Evolutionary conservation across 129 eudicot genomes (phyloP).

Genomic region (Saussurea involucrata): DNA sequence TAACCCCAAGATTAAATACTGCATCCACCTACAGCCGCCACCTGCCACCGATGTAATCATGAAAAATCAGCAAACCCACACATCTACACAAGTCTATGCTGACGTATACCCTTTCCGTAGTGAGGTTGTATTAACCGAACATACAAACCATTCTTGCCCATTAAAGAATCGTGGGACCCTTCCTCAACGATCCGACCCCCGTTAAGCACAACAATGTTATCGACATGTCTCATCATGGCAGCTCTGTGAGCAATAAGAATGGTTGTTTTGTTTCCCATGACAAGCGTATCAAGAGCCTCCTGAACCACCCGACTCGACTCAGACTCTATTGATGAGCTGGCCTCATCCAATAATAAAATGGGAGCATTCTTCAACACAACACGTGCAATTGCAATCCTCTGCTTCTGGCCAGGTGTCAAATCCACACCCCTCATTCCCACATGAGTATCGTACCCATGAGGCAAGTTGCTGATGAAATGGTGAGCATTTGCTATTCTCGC

Average conservation of each 20-base stretch:
- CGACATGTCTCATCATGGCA: conserved; percentile 98
- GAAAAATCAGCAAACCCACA: conserved; percentile 12
- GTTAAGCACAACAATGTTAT: conserved; percentile 87
- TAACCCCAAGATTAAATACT: conserved; percentile 15
- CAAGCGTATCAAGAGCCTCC: conserved; percentile 93
- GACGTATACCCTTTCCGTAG: conserved; percentile 80
- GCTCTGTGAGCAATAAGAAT: conserved; percentile 93
- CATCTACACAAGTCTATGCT: conserved; percentile 62
- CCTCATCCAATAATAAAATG: conserved; percentile 83
- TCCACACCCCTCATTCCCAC: conserved; percentile 98
- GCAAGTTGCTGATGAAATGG: conserved; percentile 90
- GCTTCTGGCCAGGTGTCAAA: conserved; percentile 95
- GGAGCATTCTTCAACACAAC: conserved; percentile 92
- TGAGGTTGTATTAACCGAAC: conserved; percentile 96
- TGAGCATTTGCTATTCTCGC: conserved; percentile 98
- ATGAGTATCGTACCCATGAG: conserved; percentile 95
- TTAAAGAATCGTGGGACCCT: conserved; percentile 74
- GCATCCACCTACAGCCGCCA: conserved; percentile 23
- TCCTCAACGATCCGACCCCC: conserved; percentile 95
- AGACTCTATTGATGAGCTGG: conserved; percentile 91
- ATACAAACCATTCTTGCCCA: conserved; percentile 79
- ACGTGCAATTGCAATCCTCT: conserved; percentile 95
- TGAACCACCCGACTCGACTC: conserved; percentile 97
- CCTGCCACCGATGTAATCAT: conserved; percentile 1
- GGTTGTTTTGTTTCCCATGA: conserved; percentile 97